A percentile compares a stretch with the other conserved stretches of the same genome.
Conservation (phyloP, 805 yeast species). For the Barnettozyma californica region DNA sequence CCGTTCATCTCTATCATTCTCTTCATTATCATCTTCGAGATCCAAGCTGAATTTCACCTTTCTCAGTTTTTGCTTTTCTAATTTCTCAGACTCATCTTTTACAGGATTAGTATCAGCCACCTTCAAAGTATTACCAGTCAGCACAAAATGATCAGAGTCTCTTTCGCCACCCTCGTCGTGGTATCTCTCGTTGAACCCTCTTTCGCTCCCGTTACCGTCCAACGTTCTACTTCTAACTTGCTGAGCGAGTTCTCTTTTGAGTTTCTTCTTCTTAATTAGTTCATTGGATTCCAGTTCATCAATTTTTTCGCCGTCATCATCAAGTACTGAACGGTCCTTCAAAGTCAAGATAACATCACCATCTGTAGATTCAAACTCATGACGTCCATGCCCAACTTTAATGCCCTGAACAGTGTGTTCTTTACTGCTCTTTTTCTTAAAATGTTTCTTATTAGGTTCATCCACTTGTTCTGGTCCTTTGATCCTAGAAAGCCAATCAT, state of each 20-base stretch:
- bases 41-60: constrained; percentile 12
- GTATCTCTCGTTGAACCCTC: constrained; percentile 12
- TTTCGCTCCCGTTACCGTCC: constrained; percentile 20
- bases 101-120: neutral
- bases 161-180: constrained; percentile 11
- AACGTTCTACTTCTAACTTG: constrained; percentile 14
- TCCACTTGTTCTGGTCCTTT: constrained; percentile 3
- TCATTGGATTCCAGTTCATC: constrained; percentile 22
- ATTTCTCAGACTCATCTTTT: neutral
- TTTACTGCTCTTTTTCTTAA: neutral
- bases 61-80: neutral
- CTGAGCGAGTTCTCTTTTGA: constrained; percentile 13
- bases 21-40: constrained; percentile 13
- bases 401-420: constrained; percentile 10
- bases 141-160: constrained; percentile 12
- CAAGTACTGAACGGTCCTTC: constrained; percentile 19
- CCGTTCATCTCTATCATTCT: constrained; percentile 3
- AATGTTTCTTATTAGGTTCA: neutral
- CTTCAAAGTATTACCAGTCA: constrained; percentile 8
- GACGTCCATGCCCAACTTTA: constrained; percentile 17
- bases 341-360: constrained; percentile 20
- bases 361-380: constrained; percentile 10
- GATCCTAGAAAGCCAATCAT: constrained; percentile 22
- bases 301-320: constrained; percentile 21
- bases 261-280: constrained; percentile 13